Evolutionary conservation across 768 basidiomycete species (phyloP), one percentile per base, ranked within the genome.

Genomic region (Austroboletus eburneus): DNA sequence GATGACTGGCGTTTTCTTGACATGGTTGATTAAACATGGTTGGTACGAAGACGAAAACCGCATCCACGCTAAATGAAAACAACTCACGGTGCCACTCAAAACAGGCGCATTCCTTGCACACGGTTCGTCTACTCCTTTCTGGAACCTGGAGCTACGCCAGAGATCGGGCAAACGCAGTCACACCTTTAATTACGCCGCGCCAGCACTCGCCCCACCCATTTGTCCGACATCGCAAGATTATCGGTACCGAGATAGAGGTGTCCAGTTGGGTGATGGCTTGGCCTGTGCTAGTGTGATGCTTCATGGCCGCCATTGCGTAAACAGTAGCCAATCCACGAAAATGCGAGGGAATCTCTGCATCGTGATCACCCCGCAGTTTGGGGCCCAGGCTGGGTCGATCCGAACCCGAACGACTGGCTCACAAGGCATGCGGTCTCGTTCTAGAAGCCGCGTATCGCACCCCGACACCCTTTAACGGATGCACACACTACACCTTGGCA

Each of bases 291-390:
- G 56, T 32, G 46, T 38, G 29, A 38, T 34, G 40, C 44, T 46
- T 54, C 45, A 43, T 49, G 58, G 37, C 29, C 17, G 52, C 39
- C 21, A 48, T 53, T 43, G 46, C 47, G 53, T 57, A 59, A 58
- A 41, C 17, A 43, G 38, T n/a, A 39, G 45, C 51, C 53, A 55
- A 54, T 51, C 47, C 18, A 46, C 51, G 44, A 54, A 59, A 39
- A 29, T 18, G 42, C 48, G 56, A 40, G 54, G 46, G 24, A 57
- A 30, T 13, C 41, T 27, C 12, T 6, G 27, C 48, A 46, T 45
- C 27, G 51, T 48, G 53, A 43, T 30, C 58, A 54, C 47, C 53
- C 58, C 63, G 61, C 63, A 65, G 62, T 65, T 63, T 60, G 63
- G 51, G 63, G 46, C 45, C 43, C 34, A 39, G 17, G 47, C 54